These are phyloP conservation scores for Schizochytrium sp. DNA, from an alignment of 108 stramenopile genomes.

Conservation along the genomic window DNA sequence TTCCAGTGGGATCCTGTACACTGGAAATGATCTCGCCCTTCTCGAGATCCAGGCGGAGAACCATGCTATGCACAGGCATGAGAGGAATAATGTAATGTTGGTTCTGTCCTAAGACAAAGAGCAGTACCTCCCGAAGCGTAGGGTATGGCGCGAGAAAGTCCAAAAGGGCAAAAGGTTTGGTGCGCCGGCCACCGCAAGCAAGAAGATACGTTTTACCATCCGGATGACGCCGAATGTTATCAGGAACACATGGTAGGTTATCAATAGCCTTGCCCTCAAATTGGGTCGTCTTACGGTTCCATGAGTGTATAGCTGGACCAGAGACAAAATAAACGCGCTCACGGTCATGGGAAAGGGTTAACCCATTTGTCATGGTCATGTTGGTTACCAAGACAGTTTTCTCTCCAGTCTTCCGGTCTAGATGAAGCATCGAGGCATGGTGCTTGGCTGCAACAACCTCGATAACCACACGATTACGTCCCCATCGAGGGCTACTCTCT, in stretches of 20 bases:
- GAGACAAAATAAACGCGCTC: background rate
- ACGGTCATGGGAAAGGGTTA: background rate
- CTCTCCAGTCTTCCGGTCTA: background rate
- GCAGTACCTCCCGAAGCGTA: background rate
- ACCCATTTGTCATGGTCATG: background rate
- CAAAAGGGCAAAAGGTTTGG: background rate
- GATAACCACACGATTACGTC: background rate
- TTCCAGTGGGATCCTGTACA: conserved; percentile 19
- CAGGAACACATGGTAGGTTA: background rate
- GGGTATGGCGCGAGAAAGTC: conserved; percentile 5
- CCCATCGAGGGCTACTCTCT: background rate
- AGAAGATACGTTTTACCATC: conserved; percentile 14
- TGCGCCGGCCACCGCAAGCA: background rate
- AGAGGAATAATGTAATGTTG: background rate
- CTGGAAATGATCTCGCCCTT: background rate
- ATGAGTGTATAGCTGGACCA: background rate
- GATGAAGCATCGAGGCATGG: background rate
- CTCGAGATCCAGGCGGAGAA: background rate
- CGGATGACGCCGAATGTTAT: conserved; percentile 20
- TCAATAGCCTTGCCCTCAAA: background rate
- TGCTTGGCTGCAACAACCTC: background rate
- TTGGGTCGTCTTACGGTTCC: background rate
- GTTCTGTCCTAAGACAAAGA: background rate
- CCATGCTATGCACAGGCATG: background rate
- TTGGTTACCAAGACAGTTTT: background rate